Conservation (phyloP, 257 asterid genomes). For the Marsdenia floribunda region DNA sequence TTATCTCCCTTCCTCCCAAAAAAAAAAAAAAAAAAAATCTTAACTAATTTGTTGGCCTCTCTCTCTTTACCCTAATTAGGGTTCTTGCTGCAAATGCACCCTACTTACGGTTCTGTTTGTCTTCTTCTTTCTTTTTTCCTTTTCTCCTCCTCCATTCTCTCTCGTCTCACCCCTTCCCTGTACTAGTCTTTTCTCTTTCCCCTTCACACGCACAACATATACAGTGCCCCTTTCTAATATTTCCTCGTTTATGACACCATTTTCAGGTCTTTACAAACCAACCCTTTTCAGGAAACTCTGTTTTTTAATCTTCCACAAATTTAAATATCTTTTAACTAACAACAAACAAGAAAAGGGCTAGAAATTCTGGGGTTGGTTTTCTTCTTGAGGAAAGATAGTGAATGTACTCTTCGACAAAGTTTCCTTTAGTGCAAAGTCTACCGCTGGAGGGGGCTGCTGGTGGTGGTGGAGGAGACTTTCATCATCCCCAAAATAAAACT, state of each 20-base stretch:
- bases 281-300: background rate
- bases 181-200: conserved; percentile 4
- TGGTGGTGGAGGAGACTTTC: conserved; percentile 31
- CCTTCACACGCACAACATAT: conserved; percentile 20
- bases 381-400: background rate
- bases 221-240: background rate
- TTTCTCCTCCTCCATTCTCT: background rate
- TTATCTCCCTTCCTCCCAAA: no score
- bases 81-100: no score
- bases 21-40: no score
- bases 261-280: no score
- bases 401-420: conserved; percentile 47
- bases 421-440: conserved; percentile 41
- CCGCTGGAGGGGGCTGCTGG: conserved; percentile 16
- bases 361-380: background rate
- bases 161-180: conserved; percentile 9
- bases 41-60: no score
- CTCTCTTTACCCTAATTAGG: no score
- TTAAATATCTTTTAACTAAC: background rate
- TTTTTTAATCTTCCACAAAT: background rate
- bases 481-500: conserved; percentile 29
- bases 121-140: conserved; percentile 22
- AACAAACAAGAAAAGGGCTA: background rate
- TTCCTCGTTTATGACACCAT: no score
- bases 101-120: no score